Conservation (phyloP, 169 alveolate species). For the Plasmodium coatneyi region DNA sequence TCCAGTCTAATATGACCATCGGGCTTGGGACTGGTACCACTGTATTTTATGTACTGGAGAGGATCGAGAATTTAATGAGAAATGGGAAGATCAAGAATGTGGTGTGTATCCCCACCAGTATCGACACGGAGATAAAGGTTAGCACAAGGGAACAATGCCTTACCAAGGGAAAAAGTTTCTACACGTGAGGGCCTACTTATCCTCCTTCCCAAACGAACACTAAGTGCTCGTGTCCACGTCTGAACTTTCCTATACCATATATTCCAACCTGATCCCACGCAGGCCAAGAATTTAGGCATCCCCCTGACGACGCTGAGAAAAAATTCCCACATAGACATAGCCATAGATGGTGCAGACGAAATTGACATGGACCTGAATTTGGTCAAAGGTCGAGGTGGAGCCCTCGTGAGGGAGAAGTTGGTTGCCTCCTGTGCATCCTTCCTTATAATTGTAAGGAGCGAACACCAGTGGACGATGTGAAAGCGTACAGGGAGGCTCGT, state of each 20-base stretch:
- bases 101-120: slow-evolving; percentile 86
- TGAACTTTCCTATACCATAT: background rate
- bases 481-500: background rate
- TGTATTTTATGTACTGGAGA: slow-evolving; percentile 83
- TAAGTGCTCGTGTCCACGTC: background rate
- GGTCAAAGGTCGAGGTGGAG: slow-evolving; percentile 91
- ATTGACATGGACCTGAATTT: slow-evolving; percentile 81
- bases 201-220: background rate
- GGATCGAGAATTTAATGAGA: slow-evolving; percentile 80
- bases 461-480: background rate
- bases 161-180: background rate
- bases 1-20: slow-evolving; percentile 81
- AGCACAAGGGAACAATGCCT: background rate
- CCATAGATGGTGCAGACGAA: slow-evolving; percentile 91
- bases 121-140: slow-evolving; percentile 81
- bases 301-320: slow-evolving; percentile 78
- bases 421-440: slow-evolving; percentile 82
- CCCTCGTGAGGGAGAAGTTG: slow-evolving; percentile 87
- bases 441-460: slow-evolving; percentile 77
- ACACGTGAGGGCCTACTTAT: background rate
- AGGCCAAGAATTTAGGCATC: slow-evolving; percentile 85
- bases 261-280: background rate
- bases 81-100: slow-evolving; percentile 79
- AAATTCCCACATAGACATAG: slow-evolving; percentile 78
- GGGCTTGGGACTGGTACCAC: slow-evolving; percentile 91